Percentiles rank a stretch among this genome's conserved stretches.
These are phyloP conservation scores for Sporodiniella umbellata DNA, from an alignment of 371 early-diverging fungal species.

Conservation along the genomic window DNA sequence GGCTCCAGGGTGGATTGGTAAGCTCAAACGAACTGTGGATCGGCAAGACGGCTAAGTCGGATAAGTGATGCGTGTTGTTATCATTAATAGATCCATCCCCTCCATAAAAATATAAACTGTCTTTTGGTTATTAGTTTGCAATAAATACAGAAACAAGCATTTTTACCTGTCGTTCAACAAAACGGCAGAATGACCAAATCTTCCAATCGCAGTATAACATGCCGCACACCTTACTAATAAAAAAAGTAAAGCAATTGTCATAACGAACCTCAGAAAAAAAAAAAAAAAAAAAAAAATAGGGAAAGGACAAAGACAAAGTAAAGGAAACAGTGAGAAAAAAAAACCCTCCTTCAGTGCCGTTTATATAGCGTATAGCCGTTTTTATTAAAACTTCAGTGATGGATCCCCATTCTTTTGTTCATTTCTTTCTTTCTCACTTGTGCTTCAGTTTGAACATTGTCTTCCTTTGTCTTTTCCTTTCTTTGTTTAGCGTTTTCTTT, in stretches of 20 bases:
- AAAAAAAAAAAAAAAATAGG: constrained; percentile 1
- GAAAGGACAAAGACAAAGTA: neutral
- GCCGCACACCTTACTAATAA: neutral
- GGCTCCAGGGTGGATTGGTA: constrained; percentile 37
- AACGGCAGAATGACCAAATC: constrained; percentile 25
- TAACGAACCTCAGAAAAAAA: no score
- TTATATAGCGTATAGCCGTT: neutral
- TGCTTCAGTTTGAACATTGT: constrained; percentile 4
- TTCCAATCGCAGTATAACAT: constrained; percentile 11
- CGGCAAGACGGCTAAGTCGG: constrained; percentile 38
- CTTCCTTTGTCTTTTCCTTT: neutral
- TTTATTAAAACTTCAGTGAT: constrained; percentile 8
- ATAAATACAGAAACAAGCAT: neutral
- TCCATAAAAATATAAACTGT: constrained; percentile 43
- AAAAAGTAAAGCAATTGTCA: constrained; percentile 1
- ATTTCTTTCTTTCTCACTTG: neutral
- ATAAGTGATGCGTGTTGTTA: constrained; percentile 30
- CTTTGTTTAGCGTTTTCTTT: neutral
- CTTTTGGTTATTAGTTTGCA: neutral
- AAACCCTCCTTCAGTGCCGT: neutral
- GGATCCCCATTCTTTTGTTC: neutral
- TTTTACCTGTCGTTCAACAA: constrained; percentile 18
- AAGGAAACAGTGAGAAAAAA: neutral
- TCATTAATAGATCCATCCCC: constrained; percentile 33
- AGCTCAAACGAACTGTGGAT: constrained; percentile 22